Evolutionary conservation across 805 yeast species (phyloP).

Genomic region (Saccharomyces mikatae): DNA sequence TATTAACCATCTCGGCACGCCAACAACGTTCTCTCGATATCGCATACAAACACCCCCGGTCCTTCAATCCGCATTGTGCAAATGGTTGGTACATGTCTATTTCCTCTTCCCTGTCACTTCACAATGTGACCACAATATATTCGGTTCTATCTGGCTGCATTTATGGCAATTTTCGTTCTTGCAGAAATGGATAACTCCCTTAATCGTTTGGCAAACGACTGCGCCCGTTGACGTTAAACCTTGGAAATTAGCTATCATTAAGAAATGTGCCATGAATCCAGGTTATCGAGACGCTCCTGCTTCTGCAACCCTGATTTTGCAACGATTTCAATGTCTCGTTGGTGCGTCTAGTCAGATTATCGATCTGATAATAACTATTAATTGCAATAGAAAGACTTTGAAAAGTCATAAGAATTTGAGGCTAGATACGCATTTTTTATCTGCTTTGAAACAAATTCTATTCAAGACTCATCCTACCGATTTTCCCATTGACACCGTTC

Average conservation of each 20-base stretch:
- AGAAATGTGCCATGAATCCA: conserved; percentile 15
- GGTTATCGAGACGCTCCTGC: conserved; percentile 18
- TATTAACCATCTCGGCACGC: conserved; percentile 27
- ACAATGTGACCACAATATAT: conserved; percentile 6
- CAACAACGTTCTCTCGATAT: conserved; percentile 15
- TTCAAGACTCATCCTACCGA: conserved; percentile 4
- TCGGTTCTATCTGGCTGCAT: conserved; percentile 29
- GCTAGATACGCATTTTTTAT: conserved; percentile 9
- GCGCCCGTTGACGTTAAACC: conserved; percentile 22
- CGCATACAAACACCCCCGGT: conserved; percentile 12
- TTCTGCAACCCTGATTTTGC: conserved; percentile 16
- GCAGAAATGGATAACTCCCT: conserved; percentile 29
- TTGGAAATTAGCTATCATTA: conserved; percentile 23
- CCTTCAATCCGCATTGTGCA: conserved; percentile 24
- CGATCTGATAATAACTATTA: conserved; percentile 7
- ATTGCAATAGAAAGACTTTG: conserved; percentile 13
- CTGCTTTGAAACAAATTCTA: conserved; percentile 8
- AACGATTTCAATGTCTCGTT: conserved; percentile 12
- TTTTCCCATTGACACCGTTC: conserved; percentile 1
- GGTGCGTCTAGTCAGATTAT: conserved; percentile 11
- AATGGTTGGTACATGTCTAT: conserved; percentile 32
- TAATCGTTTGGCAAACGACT: conserved; percentile 30
- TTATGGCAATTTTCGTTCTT: conserved; percentile 32
- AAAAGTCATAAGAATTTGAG: conserved; percentile 11
- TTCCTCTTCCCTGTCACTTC: conserved; percentile 19